Base-by-base conservation (phyloP, 495 filamentous ascomycete species). In the Daldinia concentrica region DNA sequence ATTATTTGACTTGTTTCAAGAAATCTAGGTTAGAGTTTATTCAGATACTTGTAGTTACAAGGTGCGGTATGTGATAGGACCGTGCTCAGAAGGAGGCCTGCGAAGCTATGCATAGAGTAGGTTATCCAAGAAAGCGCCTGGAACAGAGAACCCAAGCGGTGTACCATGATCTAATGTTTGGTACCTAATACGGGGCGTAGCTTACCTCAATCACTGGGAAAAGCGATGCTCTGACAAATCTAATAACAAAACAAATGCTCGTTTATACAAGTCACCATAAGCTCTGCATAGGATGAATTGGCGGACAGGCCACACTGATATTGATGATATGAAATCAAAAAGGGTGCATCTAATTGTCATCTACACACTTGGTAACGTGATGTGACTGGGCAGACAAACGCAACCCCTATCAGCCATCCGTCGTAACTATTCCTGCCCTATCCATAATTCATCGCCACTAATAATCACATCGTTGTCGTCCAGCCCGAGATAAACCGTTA, bases 401-500 rank as follows among this genome's bases (percentile, higher is more conserved):
- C 64, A 51, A 48, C 56, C 43, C 58, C 36, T 48, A 54, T 68
- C 60, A 64, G 61, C 22, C 55, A 61, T 64, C 64, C 50, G 70
- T 45, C 57, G 34, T 62, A 62, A 45, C 37, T 52, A 58, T 62
- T 64, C 66, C 62, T 62, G 62, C 54, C 71, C 60, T 65, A 67
- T 67, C 67, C 71, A 50, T 74, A 60, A 54, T 54, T 64, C 67
- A 58, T 71, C 36, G 67, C 67, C 58, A 63, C 63, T 50, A 71
- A 48, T 65, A 51, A 71, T 60, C 67, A 32, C 66, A 69, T 67
- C 67, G 62, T 74, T 61, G 67, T 71, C 54, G 67, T 74, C 71
- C 67, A 70, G 41, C 57, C 66, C 41, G 54, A 51, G 60, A 63
- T 58, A 73, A 71, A 66, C 71, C 71, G 41, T 66, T 48, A 74